Percentiles rank a stretch among this genome's conserved stretches.
Evolutionary conservation across 2,329 filamentous ascomycete species (phyloP).

Genomic region (Hypoxylon sp.): DNA sequence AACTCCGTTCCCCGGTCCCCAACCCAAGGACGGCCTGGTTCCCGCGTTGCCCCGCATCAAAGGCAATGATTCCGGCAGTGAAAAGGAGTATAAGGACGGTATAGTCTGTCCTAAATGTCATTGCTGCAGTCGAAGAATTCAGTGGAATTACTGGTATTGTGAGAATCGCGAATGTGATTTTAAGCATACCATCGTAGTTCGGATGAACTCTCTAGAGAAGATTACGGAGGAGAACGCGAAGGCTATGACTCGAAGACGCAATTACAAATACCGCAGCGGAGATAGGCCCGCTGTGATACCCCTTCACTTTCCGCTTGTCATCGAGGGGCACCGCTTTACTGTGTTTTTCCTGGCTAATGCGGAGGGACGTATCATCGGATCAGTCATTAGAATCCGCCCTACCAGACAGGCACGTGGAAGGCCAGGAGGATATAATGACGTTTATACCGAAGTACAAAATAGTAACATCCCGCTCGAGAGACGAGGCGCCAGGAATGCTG

Average conservation of each 20-base stretch:
- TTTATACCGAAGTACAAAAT: slow-evolving; percentile 68
- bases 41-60: slow-evolving; percentile 52
- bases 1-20: slow-evolving; percentile 58
- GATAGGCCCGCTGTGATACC: too few species aligned
- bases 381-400: slow-evolving; percentile 70
- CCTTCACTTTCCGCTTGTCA: background rate
- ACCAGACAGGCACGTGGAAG: slow-evolving; percentile 65
- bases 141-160: slow-evolving; percentile 76
- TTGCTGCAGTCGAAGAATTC: slow-evolving; percentile 71
- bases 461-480: slow-evolving; percentile 63
- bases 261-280: background rate
- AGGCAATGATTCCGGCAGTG: slow-evolving; percentile 59
- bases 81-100: slow-evolving; percentile 69
- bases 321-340: slow-evolving; percentile 56
- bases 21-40: slow-evolving; percentile 56
- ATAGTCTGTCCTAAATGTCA: slow-evolving; percentile 76
- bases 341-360: slow-evolving; percentile 60
- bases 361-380: slow-evolving; percentile 59
- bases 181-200: slow-evolving; percentile 53
- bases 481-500: slow-evolving; percentile 55
- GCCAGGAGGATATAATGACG: slow-evolving; percentile 70
- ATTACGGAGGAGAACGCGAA: slow-evolving; percentile 43
- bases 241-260: background rate
- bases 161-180: slow-evolving; percentile 66
- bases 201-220: slow-evolving; percentile 38